Conservation (phyloP, 306 rosid species). For the Dalbergia oliveri region DNA sequence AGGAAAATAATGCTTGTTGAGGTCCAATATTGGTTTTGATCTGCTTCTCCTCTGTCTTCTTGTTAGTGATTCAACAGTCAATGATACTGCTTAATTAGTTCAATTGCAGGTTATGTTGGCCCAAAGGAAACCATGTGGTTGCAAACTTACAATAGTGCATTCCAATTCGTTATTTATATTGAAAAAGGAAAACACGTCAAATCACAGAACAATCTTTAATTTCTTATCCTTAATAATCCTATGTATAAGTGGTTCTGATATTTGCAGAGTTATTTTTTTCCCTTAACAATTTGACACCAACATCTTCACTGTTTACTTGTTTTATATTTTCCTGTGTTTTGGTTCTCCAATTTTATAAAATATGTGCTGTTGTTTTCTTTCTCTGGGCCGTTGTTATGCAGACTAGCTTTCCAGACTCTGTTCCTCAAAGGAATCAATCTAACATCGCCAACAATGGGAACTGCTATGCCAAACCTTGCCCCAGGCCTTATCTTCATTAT, state of each 20-base stretch:
- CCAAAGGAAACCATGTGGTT: background rate
- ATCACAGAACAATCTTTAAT: background rate
- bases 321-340: background rate
- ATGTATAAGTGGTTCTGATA: background rate
- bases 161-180: background rate
- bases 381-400: slow-evolving; percentile 44
- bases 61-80: background rate
- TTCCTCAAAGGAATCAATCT: slow-evolving; percentile 74
- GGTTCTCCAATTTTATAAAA: background rate
- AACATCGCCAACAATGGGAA: slow-evolving; percentile 90
- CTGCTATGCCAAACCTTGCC: slow-evolving; percentile 94
- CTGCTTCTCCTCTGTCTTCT: background rate
- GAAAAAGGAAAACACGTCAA: background rate
- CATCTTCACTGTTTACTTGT: background rate
- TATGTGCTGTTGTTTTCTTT: background rate
- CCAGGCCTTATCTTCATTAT: slow-evolving; percentile 87
- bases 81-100: background rate
- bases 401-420: slow-evolving; percentile 72
- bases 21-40: background rate
- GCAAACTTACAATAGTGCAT: background rate
- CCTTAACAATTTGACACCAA: background rate
- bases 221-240: slow-evolving; percentile 1
- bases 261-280: background rate
- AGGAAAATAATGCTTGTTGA: background rate
- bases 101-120: background rate